A percentile compares a stretch with the other conserved stretches of the same genome.
These are phyloP conservation scores for Quercus ilex DNA, from an alignment of 306 rosid genomes.

Conservation along the genomic window DNA sequence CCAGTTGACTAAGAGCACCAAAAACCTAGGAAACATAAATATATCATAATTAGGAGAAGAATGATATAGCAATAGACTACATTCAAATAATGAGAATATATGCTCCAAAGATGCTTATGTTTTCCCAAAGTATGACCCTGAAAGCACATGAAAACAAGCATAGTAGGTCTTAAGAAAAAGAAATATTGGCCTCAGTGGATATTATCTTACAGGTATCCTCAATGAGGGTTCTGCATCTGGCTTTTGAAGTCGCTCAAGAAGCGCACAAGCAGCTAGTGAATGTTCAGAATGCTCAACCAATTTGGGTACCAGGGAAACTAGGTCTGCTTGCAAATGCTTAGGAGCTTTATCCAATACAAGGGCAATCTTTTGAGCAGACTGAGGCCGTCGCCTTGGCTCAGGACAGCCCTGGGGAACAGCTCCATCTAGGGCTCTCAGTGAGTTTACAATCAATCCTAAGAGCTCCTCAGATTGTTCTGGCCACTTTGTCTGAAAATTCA, in stretches of 20 bases:
- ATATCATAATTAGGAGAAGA: constrained; percentile 24
- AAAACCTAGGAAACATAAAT: constrained; percentile 59
- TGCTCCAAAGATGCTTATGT: not conserved
- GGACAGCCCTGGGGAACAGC: constrained; percentile 96
- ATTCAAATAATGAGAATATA: not conserved
- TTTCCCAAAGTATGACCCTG: not conserved
- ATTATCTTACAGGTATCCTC: constrained; percentile 74
- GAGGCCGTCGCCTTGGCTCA: constrained; percentile 95
- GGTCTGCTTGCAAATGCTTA: constrained; percentile 86
- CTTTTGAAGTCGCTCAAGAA: constrained; percentile 83
- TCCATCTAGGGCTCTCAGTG: constrained; percentile 92
- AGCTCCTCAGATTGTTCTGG: constrained; percentile 99
- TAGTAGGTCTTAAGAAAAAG: constrained; percentile 18
- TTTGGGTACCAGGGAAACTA: constrained; percentile 87
- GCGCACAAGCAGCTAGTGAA: constrained; percentile 89
- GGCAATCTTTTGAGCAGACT: constrained; percentile 87
- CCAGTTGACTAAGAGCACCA: constrained; percentile 86
- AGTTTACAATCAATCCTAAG: constrained; percentile 91
- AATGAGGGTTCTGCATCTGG: constrained; percentile 90
- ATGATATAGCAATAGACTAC: constrained; percentile 7
- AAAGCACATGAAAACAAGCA: constrained; percentile 7
- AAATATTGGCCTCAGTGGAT: constrained; percentile 2
- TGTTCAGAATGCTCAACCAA: constrained; percentile 97
- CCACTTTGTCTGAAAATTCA: constrained; percentile 79
- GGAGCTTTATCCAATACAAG: constrained; percentile 98